phyloP scores from a whole-genome alignment of 345 rosid species.

The Bruguiera sexangula region DNA sequence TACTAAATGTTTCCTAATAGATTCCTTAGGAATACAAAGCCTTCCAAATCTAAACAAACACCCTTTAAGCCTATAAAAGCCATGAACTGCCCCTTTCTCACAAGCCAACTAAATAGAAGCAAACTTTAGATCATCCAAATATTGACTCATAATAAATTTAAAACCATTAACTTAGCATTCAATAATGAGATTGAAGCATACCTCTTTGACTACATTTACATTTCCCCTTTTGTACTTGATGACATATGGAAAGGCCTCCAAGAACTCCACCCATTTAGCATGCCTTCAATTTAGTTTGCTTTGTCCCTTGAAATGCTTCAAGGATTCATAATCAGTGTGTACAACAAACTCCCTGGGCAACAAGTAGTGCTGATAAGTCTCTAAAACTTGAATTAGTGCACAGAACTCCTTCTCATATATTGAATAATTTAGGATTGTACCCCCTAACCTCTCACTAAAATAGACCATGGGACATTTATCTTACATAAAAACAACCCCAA shows the following conservation, averaged over 20 bases:
- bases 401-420: not conserved
- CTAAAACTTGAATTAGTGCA: not conserved
- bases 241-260: not conserved
- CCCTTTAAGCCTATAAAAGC: not conserved
- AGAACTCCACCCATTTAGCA: no score
- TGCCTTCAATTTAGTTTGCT: no score
- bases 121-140: not conserved
- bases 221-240: not conserved
- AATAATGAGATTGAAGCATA: no score
- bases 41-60: not conserved
- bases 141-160: not conserved
- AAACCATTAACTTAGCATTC: not conserved
- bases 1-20: no score
- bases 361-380: not conserved
- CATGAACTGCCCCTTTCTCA: not conserved
- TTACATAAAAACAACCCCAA: not conserved
- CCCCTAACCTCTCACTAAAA: not conserved
- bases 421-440: not conserved
- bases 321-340: no score
- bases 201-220: not conserved
- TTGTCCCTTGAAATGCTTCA: no score
- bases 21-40: no score
- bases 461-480: not conserved
- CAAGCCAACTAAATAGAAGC: not conserved
- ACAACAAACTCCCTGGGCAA: not conserved